Evolutionary conservation across 148 eudicot genomes (phyloP), one percentile per base, ranked within the genome.

Genomic region (Spergularia bocconei): DNA sequence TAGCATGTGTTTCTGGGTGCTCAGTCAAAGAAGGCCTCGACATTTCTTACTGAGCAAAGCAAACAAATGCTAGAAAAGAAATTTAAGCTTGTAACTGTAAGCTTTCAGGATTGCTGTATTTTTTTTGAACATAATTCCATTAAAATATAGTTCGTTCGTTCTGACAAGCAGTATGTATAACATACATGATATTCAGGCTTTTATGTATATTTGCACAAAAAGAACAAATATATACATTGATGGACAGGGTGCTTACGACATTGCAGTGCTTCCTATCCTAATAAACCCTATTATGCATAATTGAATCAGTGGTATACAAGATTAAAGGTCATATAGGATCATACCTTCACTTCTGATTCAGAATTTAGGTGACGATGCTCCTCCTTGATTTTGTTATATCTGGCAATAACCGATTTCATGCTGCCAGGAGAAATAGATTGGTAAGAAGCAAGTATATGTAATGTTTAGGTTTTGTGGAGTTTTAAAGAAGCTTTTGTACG

Each of bases 291-390:
- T 4, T 6, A 19, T 63, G 67, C 47, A 13, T 33, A 29, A 1
- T 12, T 9, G 10, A 59, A 57, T n/a, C 25, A 59, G 63, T 59
- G 19, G 36, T 59, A n/a, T 4, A 59, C 19, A 59, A 59, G 63
- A 21, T 59, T 23, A 8, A 44, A 44, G 48, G 48, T 44, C 10
- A 44, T 44, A 55, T 7, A 20, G 39, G 77, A 77, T 29, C 52
- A 47, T 89, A 92, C 97, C 97, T 87, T 85, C 61, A 84, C 72
- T 80, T 92, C 85, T 21, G 90, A 83, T 7, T 70, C 83, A 57
- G 88, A 80, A 75, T 76, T 79, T 19, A 79, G 78, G 38, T 80
- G 89, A 54, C 80, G 55, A 55, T 78, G 74, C 73, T 80, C 89
- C 47, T 84, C 92, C 79, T 81, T 88, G 7, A 86, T 70, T 79